These are phyloP conservation scores for Plasmodium vivax DNA, from an alignment of 169 alveolate genomes.

Conservation along the genomic window DNA sequence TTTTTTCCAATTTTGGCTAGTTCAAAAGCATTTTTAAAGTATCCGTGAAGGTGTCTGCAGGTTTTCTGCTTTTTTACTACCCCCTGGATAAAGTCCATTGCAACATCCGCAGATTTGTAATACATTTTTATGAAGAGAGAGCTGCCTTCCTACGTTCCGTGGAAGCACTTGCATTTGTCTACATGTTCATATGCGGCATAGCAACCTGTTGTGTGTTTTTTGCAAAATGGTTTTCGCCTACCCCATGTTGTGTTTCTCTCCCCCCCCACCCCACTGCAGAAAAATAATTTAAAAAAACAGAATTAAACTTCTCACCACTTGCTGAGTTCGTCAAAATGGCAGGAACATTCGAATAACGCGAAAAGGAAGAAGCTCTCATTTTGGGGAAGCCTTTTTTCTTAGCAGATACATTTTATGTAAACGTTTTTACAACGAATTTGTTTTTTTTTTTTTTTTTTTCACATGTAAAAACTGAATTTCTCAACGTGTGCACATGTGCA, in stretches of 20 bases:
- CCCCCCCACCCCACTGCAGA: slow-evolving; percentile 1
- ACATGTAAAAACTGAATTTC: background rate
- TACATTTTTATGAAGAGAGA: background rate
- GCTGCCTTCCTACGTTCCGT: background rate
- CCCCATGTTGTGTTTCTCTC: background rate
- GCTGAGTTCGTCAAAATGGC: background rate
- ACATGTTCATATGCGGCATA: background rate
- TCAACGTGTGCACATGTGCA: background rate
- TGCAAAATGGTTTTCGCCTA: background rate
- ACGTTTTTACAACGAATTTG: background rate
- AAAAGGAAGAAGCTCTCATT: background rate
- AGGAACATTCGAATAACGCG: background rate
- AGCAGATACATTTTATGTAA: background rate
- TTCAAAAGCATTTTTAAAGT: slow-evolving; percentile 42
- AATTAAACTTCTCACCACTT: background rate
- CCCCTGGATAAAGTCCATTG: slow-evolving; percentile 74
- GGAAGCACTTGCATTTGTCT: background rate
- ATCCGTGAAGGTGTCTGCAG: slow-evolving; percentile 67
- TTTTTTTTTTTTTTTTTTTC: background rate
- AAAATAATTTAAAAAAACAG: slow-evolving; percentile 35
- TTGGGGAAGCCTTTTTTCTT: background rate
- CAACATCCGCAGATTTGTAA: slow-evolving; percentile 75
- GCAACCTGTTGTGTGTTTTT: background rate
- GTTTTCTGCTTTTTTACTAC: slow-evolving; percentile 74
- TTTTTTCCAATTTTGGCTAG: slow-evolving; percentile 12